Conservation (phyloP, 2,329 filamentous ascomycete genomes). For the Fonsecaea erecta region DNA sequence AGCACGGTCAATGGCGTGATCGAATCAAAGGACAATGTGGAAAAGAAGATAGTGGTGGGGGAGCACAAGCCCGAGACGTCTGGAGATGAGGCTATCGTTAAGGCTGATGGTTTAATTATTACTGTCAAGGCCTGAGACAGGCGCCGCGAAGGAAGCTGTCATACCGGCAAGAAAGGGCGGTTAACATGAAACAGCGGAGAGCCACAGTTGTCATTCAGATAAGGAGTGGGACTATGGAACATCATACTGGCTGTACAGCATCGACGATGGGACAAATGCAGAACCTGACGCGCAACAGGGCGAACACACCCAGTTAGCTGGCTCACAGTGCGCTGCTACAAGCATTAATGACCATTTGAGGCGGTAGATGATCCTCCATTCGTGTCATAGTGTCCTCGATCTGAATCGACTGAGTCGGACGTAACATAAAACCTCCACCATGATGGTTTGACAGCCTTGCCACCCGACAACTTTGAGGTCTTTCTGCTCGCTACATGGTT, state of each 20-base stretch:
- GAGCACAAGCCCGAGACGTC: conserved; percentile 5
- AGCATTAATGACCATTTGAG: neutral
- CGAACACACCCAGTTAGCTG: neutral
- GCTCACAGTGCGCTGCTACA: neutral
- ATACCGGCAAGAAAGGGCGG: neutral
- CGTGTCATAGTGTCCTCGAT: neutral
- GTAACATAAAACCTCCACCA: neutral
- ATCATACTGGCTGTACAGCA: conserved; percentile 7
- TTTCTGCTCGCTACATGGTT: too few species aligned
- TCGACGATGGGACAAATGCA: neutral
- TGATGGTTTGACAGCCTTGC: too few species aligned
- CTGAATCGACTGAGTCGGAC: neutral
- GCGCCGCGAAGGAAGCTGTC: neutral
- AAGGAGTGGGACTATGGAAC: neutral
- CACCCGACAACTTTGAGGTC: too few species aligned
- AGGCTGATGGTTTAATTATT: neutral
- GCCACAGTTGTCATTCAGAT: neutral
- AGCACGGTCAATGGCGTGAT: neutral
- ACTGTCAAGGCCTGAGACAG: conserved; percentile 3
- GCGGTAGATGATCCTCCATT: neutral
- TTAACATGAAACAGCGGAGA: neutral
- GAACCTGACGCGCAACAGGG: neutral
- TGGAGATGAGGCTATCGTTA: conserved; percentile 1
- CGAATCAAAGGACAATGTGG: neutral
- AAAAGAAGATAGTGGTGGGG: neutral